Base-by-base conservation (phyloP, 768 basidiomycete species). In the Mycena galericulata region DNA sequence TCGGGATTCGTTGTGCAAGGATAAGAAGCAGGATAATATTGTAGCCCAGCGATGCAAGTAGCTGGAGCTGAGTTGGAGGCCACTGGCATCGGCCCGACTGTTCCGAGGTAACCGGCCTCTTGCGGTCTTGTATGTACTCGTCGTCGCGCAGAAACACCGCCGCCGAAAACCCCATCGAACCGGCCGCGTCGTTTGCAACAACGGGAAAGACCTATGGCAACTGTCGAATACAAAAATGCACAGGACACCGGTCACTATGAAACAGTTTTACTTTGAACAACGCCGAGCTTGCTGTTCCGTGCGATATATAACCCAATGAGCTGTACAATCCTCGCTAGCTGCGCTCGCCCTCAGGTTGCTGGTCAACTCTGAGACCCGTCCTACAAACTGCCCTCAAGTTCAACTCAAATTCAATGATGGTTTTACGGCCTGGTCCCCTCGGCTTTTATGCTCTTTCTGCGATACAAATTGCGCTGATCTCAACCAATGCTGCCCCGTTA, bases 271-370 rank as follows among this genome's bases (percentile, higher is more conserved):
- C 9, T 8, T 11, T 24, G n/a, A 49, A 41, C 20, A 40, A 53
- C 29, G 4, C 50, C 40, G 49, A 22, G 40, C n/a, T n/a, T n/a
- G n/a, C n/a, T n/a, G n/a, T 20, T 17, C 6, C 49, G 27, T 15
- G 7, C 47, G 24, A 20, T 56, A 64, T 64, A 47, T 64, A 64
- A 54, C 45, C 1, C 45, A n/a, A 55, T 64, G 54, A 15, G 18
- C 26, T 20, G 9, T 22, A 7, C 2, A 30, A 24, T 49, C 56
- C 40, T 24, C 62, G 51, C 40, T 34, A 64, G 62, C 62, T 64
- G 62, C 62, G 62, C 62, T 64, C 62, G 26, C 45, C 53, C 62
- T 64, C 62, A 64, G 46, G 62, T 64, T 56, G 20, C 62, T 64
- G 62, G 62, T 49, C 56, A 38, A 64, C 62, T 64, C 24, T 62